These are phyloP conservation scores for Davidsoniella virescens DNA, from an alignment of 2,329 filamentous ascomycete genomes.

Conservation along the genomic window DNA sequence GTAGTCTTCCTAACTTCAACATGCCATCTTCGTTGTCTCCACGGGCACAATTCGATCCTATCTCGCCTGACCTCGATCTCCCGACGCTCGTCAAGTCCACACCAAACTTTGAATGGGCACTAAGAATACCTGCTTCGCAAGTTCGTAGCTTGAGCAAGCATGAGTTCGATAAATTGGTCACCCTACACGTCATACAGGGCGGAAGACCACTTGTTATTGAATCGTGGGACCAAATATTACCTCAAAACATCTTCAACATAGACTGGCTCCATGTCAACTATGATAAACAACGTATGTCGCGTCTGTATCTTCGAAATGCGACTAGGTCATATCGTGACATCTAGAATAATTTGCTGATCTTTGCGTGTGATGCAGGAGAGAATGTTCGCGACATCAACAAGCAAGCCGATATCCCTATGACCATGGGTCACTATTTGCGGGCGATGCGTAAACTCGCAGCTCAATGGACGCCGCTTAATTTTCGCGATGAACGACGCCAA, in stretches of 20 bases:
- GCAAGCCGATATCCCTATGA: slow-evolving; percentile 63
- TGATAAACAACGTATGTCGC: slow-evolving; percentile 54
- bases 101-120: slow-evolving; percentile 74
- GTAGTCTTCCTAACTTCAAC: slow-evolving; percentile 16
- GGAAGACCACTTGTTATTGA: slow-evolving; percentile 86
- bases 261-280: slow-evolving; percentile 68
- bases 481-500: slow-evolving; percentile 63
- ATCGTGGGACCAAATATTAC: slow-evolving; percentile 63
- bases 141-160: slow-evolving; percentile 62
- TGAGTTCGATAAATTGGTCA: slow-evolving; percentile 71
- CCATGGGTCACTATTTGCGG: slow-evolving; percentile 76
- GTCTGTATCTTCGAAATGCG: slow-evolving; percentile 15
- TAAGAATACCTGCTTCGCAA: slow-evolving; percentile 61
- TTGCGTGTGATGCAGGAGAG: slow-evolving; percentile 41
- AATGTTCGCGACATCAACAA: slow-evolving; percentile 65
- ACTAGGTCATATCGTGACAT: not conserved
- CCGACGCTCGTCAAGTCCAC: slow-evolving; percentile 57
- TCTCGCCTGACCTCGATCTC: slow-evolving; percentile 73
- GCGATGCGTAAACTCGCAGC: slow-evolving; percentile 73
- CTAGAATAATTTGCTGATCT: not conserved
- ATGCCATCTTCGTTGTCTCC: slow-evolving; percentile 67
- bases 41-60: slow-evolving; percentile 79
- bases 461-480: slow-evolving; percentile 62
- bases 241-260: slow-evolving; percentile 60
- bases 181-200: slow-evolving; percentile 65